Percentiles rank a stretch among this genome's conserved stretches.
Conservation (phyloP, 768 basidiomycete species). For the Polyporus arcularius region DNA sequence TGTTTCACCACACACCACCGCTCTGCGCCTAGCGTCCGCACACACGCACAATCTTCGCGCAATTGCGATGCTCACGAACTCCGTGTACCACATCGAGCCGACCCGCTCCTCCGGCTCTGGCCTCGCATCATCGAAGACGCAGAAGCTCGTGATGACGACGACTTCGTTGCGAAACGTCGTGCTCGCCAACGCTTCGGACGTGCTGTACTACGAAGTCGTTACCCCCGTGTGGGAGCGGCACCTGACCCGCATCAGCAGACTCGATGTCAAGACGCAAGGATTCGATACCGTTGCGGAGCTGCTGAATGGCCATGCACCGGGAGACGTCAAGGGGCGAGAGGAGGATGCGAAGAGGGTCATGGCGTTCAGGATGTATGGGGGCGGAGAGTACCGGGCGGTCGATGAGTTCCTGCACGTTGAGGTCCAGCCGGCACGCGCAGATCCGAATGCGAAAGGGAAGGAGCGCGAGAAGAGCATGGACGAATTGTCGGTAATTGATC, state of each 20-base stretch:
- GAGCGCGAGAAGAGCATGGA: constrained; percentile 15
- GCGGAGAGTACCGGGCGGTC: constrained; percentile 26
- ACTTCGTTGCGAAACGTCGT: constrained; percentile 38
- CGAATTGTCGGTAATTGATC: constrained; percentile 6
- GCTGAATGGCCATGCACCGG: constrained; percentile 29
- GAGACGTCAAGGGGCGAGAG: constrained; percentile 23
- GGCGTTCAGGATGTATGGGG: constrained; percentile 32
- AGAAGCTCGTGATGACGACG: constrained; percentile 39
- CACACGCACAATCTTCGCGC: neutral
- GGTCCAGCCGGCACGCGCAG: neutral
- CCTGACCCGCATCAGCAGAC: constrained; percentile 36
- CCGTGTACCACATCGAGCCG: constrained; percentile 17
- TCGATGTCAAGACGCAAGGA: constrained; percentile 31
- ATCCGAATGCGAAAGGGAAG: neutral
- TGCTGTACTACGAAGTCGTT: constrained; percentile 41
- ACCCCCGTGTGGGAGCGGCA: constrained; percentile 40
- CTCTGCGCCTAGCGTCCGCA: neutral
- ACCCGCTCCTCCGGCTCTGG: neutral
- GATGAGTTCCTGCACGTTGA: constrained; percentile 34
- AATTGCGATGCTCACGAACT: constrained; percentile 7
- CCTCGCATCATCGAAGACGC: constrained; percentile 3
- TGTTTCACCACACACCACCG: neutral
- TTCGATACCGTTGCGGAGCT: constrained; percentile 36
- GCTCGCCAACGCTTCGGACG: constrained; percentile 39
- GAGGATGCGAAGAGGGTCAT: constrained; percentile 29